Percentiles rank a stretch among this genome's conserved stretches.
Conservation (phyloP, 345 rosid genomes). For the Brassica rapa region DNA sequence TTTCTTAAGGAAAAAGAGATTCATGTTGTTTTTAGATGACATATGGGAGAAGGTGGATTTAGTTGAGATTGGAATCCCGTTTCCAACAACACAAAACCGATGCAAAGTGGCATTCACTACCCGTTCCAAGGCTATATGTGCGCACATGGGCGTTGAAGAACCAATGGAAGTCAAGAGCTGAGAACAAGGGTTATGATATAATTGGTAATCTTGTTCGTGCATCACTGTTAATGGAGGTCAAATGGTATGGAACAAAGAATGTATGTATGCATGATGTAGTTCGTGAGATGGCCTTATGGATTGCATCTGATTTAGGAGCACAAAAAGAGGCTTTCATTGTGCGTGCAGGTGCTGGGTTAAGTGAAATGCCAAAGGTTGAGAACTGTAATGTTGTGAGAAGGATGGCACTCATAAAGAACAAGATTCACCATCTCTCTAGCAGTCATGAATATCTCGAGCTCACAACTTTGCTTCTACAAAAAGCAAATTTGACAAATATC, state of each 20-base stretch:
- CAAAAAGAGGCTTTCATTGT: slow-evolving; percentile 5
- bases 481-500: slow-evolving; percentile 28
- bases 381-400: slow-evolving; percentile 27
- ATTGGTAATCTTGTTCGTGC: slow-evolving; percentile 42
- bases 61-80: slow-evolving; percentile 17
- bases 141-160: slow-evolving; percentile 7
- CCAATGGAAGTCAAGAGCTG: slow-evolving; percentile 19
- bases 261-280: slow-evolving; percentile 39
- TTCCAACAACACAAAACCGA: background rate
- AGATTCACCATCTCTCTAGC: slow-evolving; percentile 14
- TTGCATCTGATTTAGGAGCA: slow-evolving; percentile 3
- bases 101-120: slow-evolving; percentile 22
- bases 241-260: background rate
- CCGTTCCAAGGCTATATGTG: slow-evolving; percentile 16
- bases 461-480: slow-evolving; percentile 30
- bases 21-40: slow-evolving; percentile 28
- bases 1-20: slow-evolving; percentile 14
- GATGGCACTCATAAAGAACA: slow-evolving; percentile 38
- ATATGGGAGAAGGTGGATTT: slow-evolving; percentile 20
- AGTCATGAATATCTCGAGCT: slow-evolving; percentile 24
- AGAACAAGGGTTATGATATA: slow-evolving; percentile 28
- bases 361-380: slow-evolving; percentile 24
- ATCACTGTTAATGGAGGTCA: slow-evolving; percentile 38
- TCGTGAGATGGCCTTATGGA: slow-evolving; percentile 45
- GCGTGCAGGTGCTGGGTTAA: background rate